phyloP scores from a whole-genome alignment of 495 filamentous ascomycete genomes.

The Filosporella fistucella region DNA sequence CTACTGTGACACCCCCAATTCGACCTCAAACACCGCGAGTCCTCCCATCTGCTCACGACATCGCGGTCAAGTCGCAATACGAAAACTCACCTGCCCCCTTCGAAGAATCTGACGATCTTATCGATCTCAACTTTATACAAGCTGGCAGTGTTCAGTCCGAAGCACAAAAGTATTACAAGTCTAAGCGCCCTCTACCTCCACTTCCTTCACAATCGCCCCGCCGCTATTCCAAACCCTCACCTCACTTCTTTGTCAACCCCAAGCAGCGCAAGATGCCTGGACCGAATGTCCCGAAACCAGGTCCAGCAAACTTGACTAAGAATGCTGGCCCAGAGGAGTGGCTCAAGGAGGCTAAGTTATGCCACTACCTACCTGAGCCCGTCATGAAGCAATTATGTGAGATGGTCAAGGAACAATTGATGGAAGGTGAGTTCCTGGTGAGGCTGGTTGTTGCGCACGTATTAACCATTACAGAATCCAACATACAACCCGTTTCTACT shows the following conservation, averaged over 20 bases:
- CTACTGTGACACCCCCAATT: no score
- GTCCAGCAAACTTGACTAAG: constrained; percentile 76
- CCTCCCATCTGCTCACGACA: no score
- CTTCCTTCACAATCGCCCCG: neutral
- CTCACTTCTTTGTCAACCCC: neutral
- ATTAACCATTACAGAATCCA: constrained; percentile 63
- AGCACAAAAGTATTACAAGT: no score
- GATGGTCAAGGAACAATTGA: constrained; percentile 95
- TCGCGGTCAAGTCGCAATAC: no score
- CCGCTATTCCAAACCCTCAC: neutral
- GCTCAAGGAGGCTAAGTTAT: constrained; percentile 91
- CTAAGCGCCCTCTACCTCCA: neutral
- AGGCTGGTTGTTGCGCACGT: neutral
- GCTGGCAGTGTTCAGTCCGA: no score
- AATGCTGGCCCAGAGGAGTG: constrained; percentile 92
- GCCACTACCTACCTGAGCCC: constrained; percentile 90
- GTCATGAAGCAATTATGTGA: constrained; percentile 99
- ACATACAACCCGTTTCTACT: constrained; percentile 92
- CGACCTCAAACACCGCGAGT: no score
- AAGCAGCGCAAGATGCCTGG: constrained; percentile 11
- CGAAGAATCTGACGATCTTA: no score
- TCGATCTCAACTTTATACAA: no score
- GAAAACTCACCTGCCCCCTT: no score
- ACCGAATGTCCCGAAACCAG: constrained; percentile 73
- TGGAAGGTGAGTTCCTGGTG: constrained; percentile 67